Base-by-base conservation (phyloP, 345 rosid species). In the Trapa bicornis region DNA sequence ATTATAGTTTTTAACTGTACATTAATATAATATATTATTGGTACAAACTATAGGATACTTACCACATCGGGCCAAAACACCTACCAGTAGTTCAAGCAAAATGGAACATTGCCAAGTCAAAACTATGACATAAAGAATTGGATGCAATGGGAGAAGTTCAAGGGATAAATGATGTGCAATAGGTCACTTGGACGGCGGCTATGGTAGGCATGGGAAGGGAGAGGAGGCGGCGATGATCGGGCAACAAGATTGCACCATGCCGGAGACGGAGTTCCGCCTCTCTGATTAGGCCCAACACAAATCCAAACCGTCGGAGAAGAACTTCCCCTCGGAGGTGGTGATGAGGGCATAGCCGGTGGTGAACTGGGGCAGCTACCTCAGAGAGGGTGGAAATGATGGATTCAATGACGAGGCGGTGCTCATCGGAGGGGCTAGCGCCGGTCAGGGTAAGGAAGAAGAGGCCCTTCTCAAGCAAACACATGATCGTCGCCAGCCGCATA, bases 301-400 rank as follows among this genome's bases (percentile, higher is more conserved):
- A 62, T 91, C 97, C 69, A 91, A 85, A 8, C 97, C 96, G 67
- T 85, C 89, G 58, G 89, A 89, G 88, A 89, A 89, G 87, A 89
- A 89, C 76, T 81, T 87, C n/a, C 91, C 95, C 3, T 66, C 67
- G 4, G 83, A 78, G 36, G 88, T 85, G 69, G 96, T 89, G 73
- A 89, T 70, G 33, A 92, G 89, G n/a, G 73, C 89, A 45, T 90
- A 82, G 74, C 95, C 96, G 38, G 75, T 83, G 0, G 73, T 81
- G 64, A 90, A 77, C 70, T 89, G 29, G 80, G 48, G 87, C 74
- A 62, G 84, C 85, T 75, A 79, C 89, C 61, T 79, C 65, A 13
- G 70, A 56, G 70, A 89, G 86, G 38, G 83, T 66, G 0, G 88
- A 75, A 67, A 86, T 78, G 43, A 87, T 68, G 37, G 86, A 62